Evolutionary conservation across 352 stramenopile species (phyloP).

Genomic region (Phytophthora ramorum): DNA sequence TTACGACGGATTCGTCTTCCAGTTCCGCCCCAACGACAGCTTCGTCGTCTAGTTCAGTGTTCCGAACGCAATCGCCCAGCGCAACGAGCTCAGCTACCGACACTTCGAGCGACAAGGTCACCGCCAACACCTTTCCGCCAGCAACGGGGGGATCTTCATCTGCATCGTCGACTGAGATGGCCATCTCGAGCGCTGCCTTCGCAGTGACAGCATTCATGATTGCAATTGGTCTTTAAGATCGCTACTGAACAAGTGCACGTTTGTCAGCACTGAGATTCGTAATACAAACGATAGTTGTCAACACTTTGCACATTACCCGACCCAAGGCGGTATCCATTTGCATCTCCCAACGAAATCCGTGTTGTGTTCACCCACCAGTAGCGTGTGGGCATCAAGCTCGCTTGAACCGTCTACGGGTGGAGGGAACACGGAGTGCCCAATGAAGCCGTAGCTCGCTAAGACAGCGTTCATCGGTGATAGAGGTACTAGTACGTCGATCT

Average conservation of each 20-base stretch:
- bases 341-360: constrained; percentile 22
- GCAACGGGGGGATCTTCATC: constrained; percentile 6
- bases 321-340: constrained; percentile 10
- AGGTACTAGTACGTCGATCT: constrained; percentile 3
- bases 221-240: constrained; percentile 1
- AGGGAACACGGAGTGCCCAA: constrained; percentile 56
- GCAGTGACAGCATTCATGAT: constrained; percentile 1
- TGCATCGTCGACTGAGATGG: constrained; percentile 7
- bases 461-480: constrained; percentile 53
- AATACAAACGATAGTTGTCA: constrained; percentile 7
- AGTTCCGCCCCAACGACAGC: constrained; percentile 1
- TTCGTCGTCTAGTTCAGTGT: constrained; percentile 9
- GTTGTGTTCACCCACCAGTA: constrained; percentile 50
- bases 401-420: too few species aligned
- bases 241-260: background rate
- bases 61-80: background rate
- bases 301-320: constrained; percentile 14
- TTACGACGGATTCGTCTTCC: background rate
- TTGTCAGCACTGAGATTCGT: background rate
- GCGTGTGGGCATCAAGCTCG: constrained; percentile 33
- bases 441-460: constrained; percentile 44
- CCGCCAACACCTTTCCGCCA: constrained; percentile 3
- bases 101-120: constrained; percentile 27
- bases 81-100: background rate
- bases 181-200: constrained; percentile 10